A percentile compares a stretch with the other conserved stretches of the same genome.
Evolutionary conservation across 257 asterid species (phyloP).

Genomic region (Nicotiana tomentosiformis): DNA sequence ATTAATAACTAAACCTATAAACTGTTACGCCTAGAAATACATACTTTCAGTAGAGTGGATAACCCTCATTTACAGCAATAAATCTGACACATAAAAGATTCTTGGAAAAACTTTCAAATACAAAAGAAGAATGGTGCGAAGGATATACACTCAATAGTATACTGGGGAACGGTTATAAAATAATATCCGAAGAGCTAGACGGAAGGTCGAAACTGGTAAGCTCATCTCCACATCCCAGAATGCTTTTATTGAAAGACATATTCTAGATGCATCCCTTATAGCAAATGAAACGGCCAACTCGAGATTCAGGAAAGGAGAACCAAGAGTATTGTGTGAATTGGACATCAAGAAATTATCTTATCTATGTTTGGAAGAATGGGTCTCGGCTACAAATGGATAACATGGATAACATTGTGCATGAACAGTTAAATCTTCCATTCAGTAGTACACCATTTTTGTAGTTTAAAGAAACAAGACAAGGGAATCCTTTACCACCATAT

Average conservation of each 20-base stretch:
- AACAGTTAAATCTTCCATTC: neutral
- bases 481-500: neutral
- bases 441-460: neutral
- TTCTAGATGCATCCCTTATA: neutral
- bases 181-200: neutral
- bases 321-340: neutral
- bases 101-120: neutral
- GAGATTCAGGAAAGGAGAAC: neutral
- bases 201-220: neutral
- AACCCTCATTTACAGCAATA: neutral
- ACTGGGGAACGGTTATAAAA: neutral
- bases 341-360: neutral
- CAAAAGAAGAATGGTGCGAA: neutral
- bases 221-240: constrained; percentile 1
- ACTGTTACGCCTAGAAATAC: neutral
- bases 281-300: neutral
- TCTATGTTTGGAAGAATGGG: neutral
- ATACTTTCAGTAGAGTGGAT: neutral
- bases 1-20: neutral
- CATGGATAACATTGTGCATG: neutral
- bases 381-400: neutral
- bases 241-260: neutral
- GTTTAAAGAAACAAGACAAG: neutral
- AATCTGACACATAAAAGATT: neutral
- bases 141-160: neutral